Evolutionary conservation across 208 protist species (phyloP), one percentile per base, ranked within the genome.

Genomic region (Paratrypanosoma confusum): DNA sequence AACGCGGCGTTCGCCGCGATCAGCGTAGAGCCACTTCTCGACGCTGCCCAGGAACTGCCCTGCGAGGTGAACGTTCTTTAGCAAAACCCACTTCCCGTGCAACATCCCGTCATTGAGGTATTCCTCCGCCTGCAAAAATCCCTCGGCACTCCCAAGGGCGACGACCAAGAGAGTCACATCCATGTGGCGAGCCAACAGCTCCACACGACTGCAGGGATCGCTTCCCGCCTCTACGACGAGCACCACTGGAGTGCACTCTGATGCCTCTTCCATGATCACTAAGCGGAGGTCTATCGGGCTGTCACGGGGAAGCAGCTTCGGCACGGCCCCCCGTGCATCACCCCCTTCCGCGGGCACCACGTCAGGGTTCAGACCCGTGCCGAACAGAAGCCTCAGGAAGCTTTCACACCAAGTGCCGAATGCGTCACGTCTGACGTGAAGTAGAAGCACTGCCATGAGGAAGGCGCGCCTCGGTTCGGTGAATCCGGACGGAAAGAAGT

Each of bases 11-110:
- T 80, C 75, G 16, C 66, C 57, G 3, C 81, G 55, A 39, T 83
- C 63, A 26, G 65, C 71, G 71, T 98, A 95, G 17, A 99, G 44
- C 40, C 83, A 87, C 78, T 98, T 98, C 59, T 98, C 97, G 13
- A 99, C 52, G 13, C 68, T 58, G 28, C 71, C 50, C 26, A 98
- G 77, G 84, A 95, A 99, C 17, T 62, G 45, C 18, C 92, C 81
- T 1, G 90, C 89, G 3, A 99, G 65, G 67, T 99, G 97, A 1
- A 98, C 87, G 65, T 99, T 99, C 68, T 99, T 99, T 8, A 99
- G 68, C 28, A 99, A 63, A 25, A 99, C 85, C 97, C 97, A 99
- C 0, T 57, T 55, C 14, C 96, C 94, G 4, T 34, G 39, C 38
- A 67, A 73, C 35, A 92, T 74, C 1, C 81, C 89, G 8, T 63